Percentiles rank a stretch among this genome's conserved stretches.
These are phyloP conservation scores for Ensete glaucum DNA, from an alignment of 176 grass and related monocot genomes.

Conservation along the genomic window DNA sequence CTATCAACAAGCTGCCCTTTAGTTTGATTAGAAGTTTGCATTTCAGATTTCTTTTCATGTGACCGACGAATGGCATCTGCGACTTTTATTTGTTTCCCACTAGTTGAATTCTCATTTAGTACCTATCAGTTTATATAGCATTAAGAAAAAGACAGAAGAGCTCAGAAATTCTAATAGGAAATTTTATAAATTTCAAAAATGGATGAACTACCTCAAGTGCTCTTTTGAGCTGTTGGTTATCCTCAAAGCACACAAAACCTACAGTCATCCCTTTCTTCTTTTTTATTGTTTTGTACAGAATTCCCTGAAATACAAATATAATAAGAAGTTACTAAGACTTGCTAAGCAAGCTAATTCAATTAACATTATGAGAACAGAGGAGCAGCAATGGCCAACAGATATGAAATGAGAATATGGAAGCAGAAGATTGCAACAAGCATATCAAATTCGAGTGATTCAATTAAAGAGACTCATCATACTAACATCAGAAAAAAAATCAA, in stretches of 20 bases:
- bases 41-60: slow-evolving; percentile 35
- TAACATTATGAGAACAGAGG: not conserved
- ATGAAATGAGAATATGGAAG: not conserved
- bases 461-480: too few species aligned
- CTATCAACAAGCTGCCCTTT: slow-evolving; percentile 1
- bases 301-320: slow-evolving; percentile 39
- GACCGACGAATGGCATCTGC: slow-evolving; percentile 69
- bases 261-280: slow-evolving; percentile 96
- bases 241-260: slow-evolving; percentile 79
- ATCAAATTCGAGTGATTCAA: too few species aligned
- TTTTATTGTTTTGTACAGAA: slow-evolving; percentile 53
- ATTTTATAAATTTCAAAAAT: not conserved
- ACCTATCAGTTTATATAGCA: slow-evolving; percentile 23
- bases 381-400: not conserved
- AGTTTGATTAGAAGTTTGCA: slow-evolving; percentile 22
- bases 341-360: slow-evolving; percentile 1
- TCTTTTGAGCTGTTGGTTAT: slow-evolving; percentile 43
- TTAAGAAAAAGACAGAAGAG: not conserved
- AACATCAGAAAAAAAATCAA: too few species aligned
- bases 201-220: slow-evolving; percentile 55
- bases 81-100: slow-evolving; percentile 83
- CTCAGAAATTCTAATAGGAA: not conserved
- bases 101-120: slow-evolving; percentile 46
- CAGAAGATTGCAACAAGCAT: too few species aligned
- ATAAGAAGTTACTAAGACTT: not conserved